Evolutionary conservation across 164 flowering plant genomes (phyloP).

Genomic region (Nymphaea thermarum): DNA sequence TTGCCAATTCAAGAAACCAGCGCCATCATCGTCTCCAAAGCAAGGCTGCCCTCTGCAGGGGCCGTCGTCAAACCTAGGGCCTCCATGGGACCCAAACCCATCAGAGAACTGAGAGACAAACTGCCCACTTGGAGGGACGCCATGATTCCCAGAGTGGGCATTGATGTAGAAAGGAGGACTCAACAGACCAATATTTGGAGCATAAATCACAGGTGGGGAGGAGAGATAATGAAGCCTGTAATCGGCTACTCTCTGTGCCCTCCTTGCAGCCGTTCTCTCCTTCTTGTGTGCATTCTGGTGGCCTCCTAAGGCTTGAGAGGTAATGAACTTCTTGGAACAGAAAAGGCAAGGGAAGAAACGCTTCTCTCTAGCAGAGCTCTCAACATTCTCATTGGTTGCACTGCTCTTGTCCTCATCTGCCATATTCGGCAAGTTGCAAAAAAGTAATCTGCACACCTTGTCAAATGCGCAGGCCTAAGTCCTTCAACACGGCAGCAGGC

Average conservation of each 20-base stretch:
- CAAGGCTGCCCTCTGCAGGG: neutral
- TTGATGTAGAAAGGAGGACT: conserved; percentile 41
- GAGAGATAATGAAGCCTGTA: conserved; percentile 16
- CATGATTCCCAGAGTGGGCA: conserved; percentile 39
- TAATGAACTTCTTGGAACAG: conserved; percentile 4
- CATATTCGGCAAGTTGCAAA: neutral
- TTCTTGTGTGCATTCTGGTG: conserved; percentile 9
- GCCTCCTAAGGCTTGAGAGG: conserved; percentile 7
- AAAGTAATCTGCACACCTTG: too few species aligned
- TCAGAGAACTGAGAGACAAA: conserved; percentile 15
- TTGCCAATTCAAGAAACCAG: conserved; percentile 31
- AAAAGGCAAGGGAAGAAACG: conserved; percentile 5
- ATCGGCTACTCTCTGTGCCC: conserved; percentile 13
- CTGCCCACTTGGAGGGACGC: conserved; percentile 5
- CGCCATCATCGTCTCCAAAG: conserved; percentile 23
- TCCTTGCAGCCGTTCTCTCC: conserved; percentile 1
- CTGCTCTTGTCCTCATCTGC: neutral
- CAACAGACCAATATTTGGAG: conserved; percentile 20
- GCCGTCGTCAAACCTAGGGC: conserved; percentile 41
- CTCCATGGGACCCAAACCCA: conserved; percentile 37
- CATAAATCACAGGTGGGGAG: conserved; percentile 22
- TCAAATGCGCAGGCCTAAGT: too few species aligned
- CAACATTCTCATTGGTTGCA: neutral
- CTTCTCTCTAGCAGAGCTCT: neutral
- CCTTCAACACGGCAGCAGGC: too few species aligned